Percentiles rank a stretch among this genome's conserved stretches.
phyloP scores from a whole-genome alignment of 331 rosid genomes.

The Acacia concinna region DNA sequence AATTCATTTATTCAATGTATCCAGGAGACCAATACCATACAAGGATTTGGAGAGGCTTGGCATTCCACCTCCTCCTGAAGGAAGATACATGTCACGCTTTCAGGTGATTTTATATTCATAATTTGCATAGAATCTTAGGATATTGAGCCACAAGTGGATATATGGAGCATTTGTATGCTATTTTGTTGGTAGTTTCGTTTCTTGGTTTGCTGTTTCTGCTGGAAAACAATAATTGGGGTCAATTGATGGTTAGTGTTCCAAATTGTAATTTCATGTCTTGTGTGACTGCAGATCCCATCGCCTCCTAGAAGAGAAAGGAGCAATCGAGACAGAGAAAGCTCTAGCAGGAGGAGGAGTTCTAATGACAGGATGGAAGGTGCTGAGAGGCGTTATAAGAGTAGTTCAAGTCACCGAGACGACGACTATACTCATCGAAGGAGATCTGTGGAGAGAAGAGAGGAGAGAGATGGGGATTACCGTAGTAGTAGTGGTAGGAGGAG shows the following conservation, averaged over 20 bases:
- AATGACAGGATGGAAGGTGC: constrained; percentile 36
- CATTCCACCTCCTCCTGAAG: constrained; percentile 91
- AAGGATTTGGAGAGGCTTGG: constrained; percentile 82
- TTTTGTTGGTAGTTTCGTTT: background rate
- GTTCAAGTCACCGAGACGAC: constrained; percentile 43
- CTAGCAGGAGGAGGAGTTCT: constrained; percentile 33
- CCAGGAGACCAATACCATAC: constrained; percentile 77
- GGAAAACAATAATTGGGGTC: background rate
- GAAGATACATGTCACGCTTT: constrained; percentile 78
- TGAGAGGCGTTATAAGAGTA: constrained; percentile 35
- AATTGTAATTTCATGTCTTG: background rate
- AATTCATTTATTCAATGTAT: constrained; percentile 19
- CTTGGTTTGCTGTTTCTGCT: background rate
- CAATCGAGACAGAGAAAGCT: constrained; percentile 38
- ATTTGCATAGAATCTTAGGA: constrained; percentile 1
- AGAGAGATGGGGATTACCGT: constrained; percentile 16
- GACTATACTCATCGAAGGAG: constrained; percentile 41
- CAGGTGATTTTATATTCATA: constrained; percentile 52
- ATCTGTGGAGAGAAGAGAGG: constrained; percentile 37
- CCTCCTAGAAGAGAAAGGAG: constrained; percentile 71
- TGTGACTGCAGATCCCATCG: constrained; percentile 63
- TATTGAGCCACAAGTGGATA: background rate
- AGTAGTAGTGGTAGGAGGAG: constrained; percentile 37
- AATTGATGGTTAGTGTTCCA: background rate
- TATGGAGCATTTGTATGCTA: background rate